A percentile compares a stretch with the other conserved stretches of the same genome.
These are phyloP conservation scores for Metschnikowia santaceciliae DNA, from an alignment of 805 yeast genomes.

Conservation along the genomic window DNA sequence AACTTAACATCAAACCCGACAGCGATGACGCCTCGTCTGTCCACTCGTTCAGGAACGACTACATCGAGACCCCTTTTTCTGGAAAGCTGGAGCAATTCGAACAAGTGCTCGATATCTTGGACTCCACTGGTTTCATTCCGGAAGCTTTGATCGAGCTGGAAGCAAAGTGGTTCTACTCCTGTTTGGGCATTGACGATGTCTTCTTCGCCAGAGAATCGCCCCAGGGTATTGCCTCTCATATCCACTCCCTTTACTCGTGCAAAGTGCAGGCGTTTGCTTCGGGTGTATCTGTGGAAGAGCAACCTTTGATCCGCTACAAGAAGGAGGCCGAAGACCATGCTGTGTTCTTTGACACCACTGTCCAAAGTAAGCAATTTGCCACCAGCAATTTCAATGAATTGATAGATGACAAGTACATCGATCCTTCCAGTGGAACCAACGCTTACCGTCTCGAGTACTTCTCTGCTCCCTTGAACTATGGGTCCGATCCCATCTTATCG, in stretches of 20 bases:
- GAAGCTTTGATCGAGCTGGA: conserved; percentile 81
- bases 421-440: conserved; percentile 41
- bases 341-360: conserved; percentile 77
- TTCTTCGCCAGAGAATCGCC: conserved; percentile 86
- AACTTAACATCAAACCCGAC: conserved; percentile 13
- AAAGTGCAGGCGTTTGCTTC: conserved; percentile 74
- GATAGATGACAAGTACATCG: conserved; percentile 80
- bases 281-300: conserved; percentile 49
- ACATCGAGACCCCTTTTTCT: conserved; percentile 68
- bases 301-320: conserved; percentile 70
- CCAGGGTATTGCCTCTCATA: conserved; percentile 74
- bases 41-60: conserved; percentile 48
- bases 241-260: conserved; percentile 86
- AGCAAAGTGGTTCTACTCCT: conserved; percentile 83
- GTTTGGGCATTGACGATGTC: conserved; percentile 86
- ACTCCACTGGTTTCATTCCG: conserved; percentile 84
- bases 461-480: conserved; percentile 56
- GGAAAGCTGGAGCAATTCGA: conserved; percentile 81
- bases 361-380: conserved; percentile 37
- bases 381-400: conserved; percentile 54
- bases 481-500: conserved; percentile 42
- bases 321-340: conserved; percentile 83
- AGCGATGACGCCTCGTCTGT: conserved; percentile 30
- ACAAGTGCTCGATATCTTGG: conserved; percentile 75
- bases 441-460: conserved; percentile 73